Conservation (phyloP, 257 asterid genomes). For the Solanum pennellii region DNA sequence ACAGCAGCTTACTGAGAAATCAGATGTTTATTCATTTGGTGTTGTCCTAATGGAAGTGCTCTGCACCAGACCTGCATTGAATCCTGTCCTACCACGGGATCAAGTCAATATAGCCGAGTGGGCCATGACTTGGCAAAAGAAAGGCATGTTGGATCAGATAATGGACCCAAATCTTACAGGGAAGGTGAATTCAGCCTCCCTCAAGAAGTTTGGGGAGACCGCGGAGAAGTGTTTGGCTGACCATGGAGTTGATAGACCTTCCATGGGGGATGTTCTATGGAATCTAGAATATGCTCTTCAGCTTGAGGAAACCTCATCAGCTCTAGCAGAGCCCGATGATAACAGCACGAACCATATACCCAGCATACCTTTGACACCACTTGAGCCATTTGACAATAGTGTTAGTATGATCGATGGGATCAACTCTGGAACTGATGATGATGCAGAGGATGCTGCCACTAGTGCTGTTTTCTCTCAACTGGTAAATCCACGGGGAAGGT, state of each 20-base stretch:
- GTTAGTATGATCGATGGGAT: slow-evolving; percentile 48
- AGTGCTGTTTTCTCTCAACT: slow-evolving; percentile 75
- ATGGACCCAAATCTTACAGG: slow-evolving; percentile 58
- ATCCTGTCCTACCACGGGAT: slow-evolving; percentile 70
- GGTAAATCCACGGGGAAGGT: slow-evolving; percentile 74
- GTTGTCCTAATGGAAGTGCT: slow-evolving; percentile 73
- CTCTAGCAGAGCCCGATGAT: slow-evolving; percentile 53
- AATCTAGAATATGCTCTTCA: slow-evolving; percentile 71
- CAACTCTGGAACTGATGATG: slow-evolving; percentile 52
- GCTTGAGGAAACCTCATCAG: slow-evolving; percentile 66
- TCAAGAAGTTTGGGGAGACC: slow-evolving; percentile 69
- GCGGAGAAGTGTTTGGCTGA: slow-evolving; percentile 70
- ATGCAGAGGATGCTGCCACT: slow-evolving; percentile 55
- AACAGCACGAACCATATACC: slow-evolving; percentile 60
- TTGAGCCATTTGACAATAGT: slow-evolving; percentile 55
- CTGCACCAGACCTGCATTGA: slow-evolving; percentile 66
- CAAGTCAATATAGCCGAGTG: slow-evolving; percentile 81
- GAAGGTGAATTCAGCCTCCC: slow-evolving; percentile 52
- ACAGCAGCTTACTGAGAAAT: slow-evolving; percentile 74
- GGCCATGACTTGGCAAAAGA: slow-evolving; percentile 80
- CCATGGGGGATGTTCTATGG: slow-evolving; percentile 82
- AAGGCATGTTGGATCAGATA: slow-evolving; percentile 64
- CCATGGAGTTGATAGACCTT: slow-evolving; percentile 69
- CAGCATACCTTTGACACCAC: slow-evolving; percentile 32
- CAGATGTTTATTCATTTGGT: slow-evolving; percentile 76